Conservation (phyloP, 441 rosid genomes). For the Populus tomentosa region DNA sequence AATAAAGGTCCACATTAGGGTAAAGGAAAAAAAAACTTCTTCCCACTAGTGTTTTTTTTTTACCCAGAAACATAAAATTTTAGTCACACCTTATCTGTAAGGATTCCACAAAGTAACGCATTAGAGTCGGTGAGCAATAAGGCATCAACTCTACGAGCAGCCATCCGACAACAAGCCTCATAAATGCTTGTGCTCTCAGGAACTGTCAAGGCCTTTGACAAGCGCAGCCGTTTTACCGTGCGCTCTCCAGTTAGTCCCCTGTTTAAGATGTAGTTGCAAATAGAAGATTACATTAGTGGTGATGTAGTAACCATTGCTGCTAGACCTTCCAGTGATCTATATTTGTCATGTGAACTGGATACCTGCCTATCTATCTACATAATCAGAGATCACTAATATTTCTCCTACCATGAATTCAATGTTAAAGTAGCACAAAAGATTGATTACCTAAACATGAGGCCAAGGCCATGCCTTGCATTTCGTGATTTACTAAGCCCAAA, state of each 20-base stretch:
- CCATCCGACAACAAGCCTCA: conserved; percentile 96
- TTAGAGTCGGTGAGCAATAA: conserved; percentile 84
- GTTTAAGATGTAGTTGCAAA: conserved; percentile 16
- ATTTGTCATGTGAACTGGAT: background rate
- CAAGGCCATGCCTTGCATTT: background rate
- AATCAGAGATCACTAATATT: background rate
- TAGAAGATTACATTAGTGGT: background rate
- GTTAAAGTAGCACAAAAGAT: background rate
- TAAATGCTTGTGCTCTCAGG: conserved; percentile 77
- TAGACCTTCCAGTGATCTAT: background rate
- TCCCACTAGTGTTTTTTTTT: background rate
- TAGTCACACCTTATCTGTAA: conserved; percentile 75
- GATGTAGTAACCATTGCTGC: background rate
- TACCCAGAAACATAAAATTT: background rate
- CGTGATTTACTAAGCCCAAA: background rate
- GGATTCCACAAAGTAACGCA: conserved; percentile 95
- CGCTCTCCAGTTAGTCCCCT: conserved; percentile 91
- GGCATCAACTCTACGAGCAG: conserved; percentile 94
- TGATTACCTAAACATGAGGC: background rate
- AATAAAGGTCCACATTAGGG: background rate
- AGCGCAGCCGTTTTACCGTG: conserved; percentile 77
- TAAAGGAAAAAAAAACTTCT: background rate
- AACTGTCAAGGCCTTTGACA: conserved; percentile 86
- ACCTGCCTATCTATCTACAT: background rate
- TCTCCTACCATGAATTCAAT: background rate